Base-by-base conservation (phyloP, 352 stramenopile genomes). In the Pythium apleroticum region DNA sequence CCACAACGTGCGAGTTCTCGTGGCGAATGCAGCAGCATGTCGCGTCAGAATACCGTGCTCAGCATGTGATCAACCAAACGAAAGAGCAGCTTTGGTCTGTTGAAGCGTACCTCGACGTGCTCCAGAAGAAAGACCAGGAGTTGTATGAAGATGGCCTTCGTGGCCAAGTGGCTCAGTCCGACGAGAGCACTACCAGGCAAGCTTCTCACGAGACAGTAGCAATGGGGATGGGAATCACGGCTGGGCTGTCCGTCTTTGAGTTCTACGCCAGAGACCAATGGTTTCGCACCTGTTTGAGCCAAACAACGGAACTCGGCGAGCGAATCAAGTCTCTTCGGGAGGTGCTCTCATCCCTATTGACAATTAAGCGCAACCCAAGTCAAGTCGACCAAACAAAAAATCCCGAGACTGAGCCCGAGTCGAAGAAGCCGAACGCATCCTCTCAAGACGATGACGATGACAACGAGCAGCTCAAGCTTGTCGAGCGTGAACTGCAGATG, bases 21-120 rank as follows among this genome's bases (percentile, higher is more conserved):
- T 81, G 74, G 74, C 69, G 69, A 4, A 60, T 69, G 49, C 74
- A 77, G 35, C 66, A 74, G 22, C 69, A 81, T 30, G 20, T 62
- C 10, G 63, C 74, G 3, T 73, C 68, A 4, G 49, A 37, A 5
- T 57, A 60, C 27, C 74, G 74, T 4, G 63, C 69, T 6, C 30
- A 75, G 39, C 24, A 43, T 0, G 53, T 66, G 24, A 71, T 76
- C 27, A 33, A 65, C 9, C n/a, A 19, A 3, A 37, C 70, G 5
- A 45, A 56, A 1, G 19, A 24, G 4, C 45, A 76, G 8, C 50
- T 77, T 28, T 4, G 27, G 4, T 30, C 50, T 7, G 63, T 72
- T 0, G 65, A 70, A 17, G 24, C 20, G 1, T 81, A 81, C 35
- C 45, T 81, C 1, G 22, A 7, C 15, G 57, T 75, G 0, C 45